Evolutionary conservation across 176 grass and related monocot genomes (phyloP).

Genomic region (Cenchrus purpureus): DNA sequence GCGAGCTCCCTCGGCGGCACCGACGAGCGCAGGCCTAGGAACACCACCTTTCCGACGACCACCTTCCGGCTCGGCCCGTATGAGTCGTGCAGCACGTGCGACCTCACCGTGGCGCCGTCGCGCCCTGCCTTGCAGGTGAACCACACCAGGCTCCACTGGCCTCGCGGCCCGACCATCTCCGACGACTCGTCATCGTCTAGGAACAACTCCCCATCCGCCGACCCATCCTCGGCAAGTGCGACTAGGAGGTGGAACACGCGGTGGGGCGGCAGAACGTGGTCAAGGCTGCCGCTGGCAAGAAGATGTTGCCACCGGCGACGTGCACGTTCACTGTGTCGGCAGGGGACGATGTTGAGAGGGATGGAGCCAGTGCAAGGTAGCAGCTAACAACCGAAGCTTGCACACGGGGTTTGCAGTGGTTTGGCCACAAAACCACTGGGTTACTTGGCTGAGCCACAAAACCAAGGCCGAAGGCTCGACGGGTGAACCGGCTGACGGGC

Average conservation of each 20-base stretch:
- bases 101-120: slow-evolving; percentile 41
- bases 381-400: too few relatives aligned
- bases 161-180: slow-evolving; percentile 58
- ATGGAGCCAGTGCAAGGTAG: too few relatives aligned
- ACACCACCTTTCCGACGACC: slow-evolving; percentile 58
- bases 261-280: slow-evolving; percentile 46
- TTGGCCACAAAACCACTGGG: too few relatives aligned
- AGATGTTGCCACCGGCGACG: slow-evolving; percentile 57
- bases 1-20: slow-evolving; percentile 3
- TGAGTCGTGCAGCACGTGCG: slow-evolving; percentile 58
- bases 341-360: too few relatives aligned
- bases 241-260: slow-evolving; percentile 68
- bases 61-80: slow-evolving; percentile 46
- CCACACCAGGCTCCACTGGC: slow-evolving; percentile 53
- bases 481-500: too few relatives aligned
- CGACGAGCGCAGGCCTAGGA: slow-evolving; percentile 54
- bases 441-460: too few relatives aligned
- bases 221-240: slow-evolving; percentile 47
- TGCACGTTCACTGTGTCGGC: slow-evolving; percentile 70
- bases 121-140: slow-evolving; percentile 38
- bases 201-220: slow-evolving; percentile 59
- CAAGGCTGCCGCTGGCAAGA: slow-evolving; percentile 54
- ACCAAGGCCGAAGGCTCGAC: too few relatives aligned
- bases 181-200: slow-evolving; percentile 68
- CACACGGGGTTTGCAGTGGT: too few relatives aligned